Conservation (phyloP, 164 flowering plant species). For the Litsea cubeba region DNA sequence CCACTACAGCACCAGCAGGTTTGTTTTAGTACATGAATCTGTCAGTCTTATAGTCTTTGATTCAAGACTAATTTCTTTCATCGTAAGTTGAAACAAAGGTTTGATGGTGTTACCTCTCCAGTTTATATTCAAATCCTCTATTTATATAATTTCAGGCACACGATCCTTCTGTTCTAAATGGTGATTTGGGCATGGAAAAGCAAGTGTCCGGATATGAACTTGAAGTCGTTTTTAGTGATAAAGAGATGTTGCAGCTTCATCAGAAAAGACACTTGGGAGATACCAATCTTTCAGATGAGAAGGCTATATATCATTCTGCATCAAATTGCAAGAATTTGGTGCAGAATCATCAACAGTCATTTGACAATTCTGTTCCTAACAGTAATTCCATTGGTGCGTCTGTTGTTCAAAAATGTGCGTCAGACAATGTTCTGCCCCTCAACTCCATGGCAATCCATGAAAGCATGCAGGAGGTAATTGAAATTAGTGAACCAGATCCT, state of each 20-base stretch:
- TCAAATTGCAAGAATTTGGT: conserved; percentile 2
- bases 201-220: not conserved
- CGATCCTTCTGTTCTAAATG: not conserved
- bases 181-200: conserved; percentile 1
- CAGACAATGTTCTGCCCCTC: not conserved
- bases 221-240: not conserved
- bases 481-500: not conserved
- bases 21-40: not conserved
- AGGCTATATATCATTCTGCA: conserved; percentile 8
- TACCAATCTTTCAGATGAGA: not conserved
- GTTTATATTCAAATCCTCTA: not conserved
- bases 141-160: conserved; percentile 7
- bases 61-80: not conserved
- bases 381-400: conserved; percentile 7
- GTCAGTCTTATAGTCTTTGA: not conserved
- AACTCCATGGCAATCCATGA: not conserved
- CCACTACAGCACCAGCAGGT: conserved; percentile 16
- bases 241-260: conserved; percentile 4
- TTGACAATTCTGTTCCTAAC: conserved; percentile 1
- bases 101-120: not conserved
- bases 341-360: not conserved
- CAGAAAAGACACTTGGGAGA: not conserved
- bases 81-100: not conserved
- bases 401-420: conserved; percentile 2
- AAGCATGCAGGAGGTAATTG: not conserved